phyloP scores from a whole-genome alignment of 177 flowering plant genomes.

The Vitis hybrid region DNA sequence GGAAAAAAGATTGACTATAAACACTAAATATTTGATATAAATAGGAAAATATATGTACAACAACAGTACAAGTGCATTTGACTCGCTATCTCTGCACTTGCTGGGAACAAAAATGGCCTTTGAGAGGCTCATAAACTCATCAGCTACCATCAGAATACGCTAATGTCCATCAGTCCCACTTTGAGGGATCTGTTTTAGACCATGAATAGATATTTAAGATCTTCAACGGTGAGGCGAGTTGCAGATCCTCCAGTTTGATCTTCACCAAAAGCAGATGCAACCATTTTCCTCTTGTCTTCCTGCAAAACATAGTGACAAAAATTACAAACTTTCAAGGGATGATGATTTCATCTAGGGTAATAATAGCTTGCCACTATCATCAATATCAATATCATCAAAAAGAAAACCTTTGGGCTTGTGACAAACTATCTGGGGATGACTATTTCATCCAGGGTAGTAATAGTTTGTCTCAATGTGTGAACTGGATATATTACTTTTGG shows the following conservation, averaged over 20 bases:
- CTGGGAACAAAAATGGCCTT: slow-evolving; percentile 14
- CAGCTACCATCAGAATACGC: slow-evolving; percentile 5
- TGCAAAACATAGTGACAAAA: slow-evolving; percentile 22
- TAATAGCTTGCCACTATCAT: no score
- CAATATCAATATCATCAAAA: no score
- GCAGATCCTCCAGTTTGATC: slow-evolving; percentile 63
- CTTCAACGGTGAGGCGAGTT: slow-evolving; percentile 72
- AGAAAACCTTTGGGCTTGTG: no score
- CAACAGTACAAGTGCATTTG: slow-evolving; percentile 16
- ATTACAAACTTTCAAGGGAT: background rate
- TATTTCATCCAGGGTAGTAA: no score
- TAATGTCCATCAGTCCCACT: slow-evolving; percentile 1
- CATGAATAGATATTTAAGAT: slow-evolving; percentile 71
- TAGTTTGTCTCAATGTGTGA: no score
- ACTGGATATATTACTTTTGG: no score
- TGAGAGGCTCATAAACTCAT: background rate
- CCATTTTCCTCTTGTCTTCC: slow-evolving; percentile 91
- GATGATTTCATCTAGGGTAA: no score
- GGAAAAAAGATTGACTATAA: background rate
- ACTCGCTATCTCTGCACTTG: slow-evolving; percentile 6
- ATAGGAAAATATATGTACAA: slow-evolving; percentile 1
- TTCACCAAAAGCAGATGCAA: slow-evolving; percentile 91
- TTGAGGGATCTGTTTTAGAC: slow-evolving; percentile 22
- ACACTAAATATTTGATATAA: background rate
- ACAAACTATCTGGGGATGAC: no score